Percentiles rank a stretch among this genome's conserved stretches.
These are phyloP conservation scores for Saccharomyces pastorianus DNA, from an alignment of 1,139 yeast species.

Conservation along the genomic window DNA sequence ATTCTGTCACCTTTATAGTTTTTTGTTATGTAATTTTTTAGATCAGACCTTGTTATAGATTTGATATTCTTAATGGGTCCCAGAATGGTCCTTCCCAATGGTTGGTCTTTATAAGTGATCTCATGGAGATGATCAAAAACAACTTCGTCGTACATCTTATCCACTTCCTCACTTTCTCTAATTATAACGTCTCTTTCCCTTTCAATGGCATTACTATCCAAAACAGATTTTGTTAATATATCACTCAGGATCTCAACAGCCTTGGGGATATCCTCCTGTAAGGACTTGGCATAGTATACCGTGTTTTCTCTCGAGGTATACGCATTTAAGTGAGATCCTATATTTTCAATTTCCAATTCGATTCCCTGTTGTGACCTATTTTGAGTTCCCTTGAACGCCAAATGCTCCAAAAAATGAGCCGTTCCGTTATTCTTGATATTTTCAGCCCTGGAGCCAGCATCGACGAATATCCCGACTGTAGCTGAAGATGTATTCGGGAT, in stretches of 20 bases:
- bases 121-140: constrained; percentile 95
- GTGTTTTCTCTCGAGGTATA: constrained; percentile 98
- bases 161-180: constrained; percentile 95
- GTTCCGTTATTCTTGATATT: constrained; percentile 79
- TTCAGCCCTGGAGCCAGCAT: constrained; percentile 97
- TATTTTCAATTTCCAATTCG: constrained; percentile 89
- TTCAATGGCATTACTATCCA: constrained; percentile 80
- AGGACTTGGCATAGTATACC: constrained; percentile 87
- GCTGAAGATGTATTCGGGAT: constrained; percentile 90
- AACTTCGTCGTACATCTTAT: constrained; percentile 95
- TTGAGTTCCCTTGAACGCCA: constrained; percentile 90
- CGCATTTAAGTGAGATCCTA: constrained; percentile 95
- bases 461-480: constrained; percentile 88
- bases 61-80: constrained; percentile 89
- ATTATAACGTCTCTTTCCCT: constrained; percentile 93
- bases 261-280: constrained; percentile 70
- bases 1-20: constrained; percentile 95
- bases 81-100: constrained; percentile 91
- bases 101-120: constrained; percentile 82
- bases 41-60: constrained; percentile 67
- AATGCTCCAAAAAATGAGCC: constrained; percentile 93
- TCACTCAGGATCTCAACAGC: constrained; percentile 86
- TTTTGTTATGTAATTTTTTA: constrained; percentile 67
- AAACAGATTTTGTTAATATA: constrained; percentile 74
- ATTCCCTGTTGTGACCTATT: constrained; percentile 73